phyloP scores from a whole-genome alignment of 2,329 filamentous ascomycete genomes.

The Fonsecaea monophora region DNA sequence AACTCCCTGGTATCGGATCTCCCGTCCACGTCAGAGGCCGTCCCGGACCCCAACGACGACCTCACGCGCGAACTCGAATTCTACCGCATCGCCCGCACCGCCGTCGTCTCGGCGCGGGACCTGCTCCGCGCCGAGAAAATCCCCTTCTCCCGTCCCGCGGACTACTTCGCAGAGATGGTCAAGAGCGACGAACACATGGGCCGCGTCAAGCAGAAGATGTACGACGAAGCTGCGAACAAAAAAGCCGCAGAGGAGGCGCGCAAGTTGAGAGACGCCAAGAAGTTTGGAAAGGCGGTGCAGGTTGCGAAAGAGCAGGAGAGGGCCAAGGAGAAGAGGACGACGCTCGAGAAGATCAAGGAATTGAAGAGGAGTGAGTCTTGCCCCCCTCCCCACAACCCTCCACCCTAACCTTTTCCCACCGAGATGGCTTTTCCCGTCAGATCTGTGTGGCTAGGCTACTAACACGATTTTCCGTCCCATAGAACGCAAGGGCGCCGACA shows the following conservation, averaged over 20 bases:
- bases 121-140: conserved; percentile 81
- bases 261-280: conserved; percentile 93
- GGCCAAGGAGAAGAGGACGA: conserved; percentile 88
- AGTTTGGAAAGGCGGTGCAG: conserved; percentile 98
- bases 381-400: no score
- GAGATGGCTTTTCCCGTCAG: no score
- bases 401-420: neutral
- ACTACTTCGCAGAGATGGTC: conserved; percentile 99
- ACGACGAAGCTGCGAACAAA: conserved; percentile 89
- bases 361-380: conserved; percentile 88
- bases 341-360: conserved; percentile 91
- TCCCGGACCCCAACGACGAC: conserved; percentile 88
- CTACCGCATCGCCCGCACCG: conserved; percentile 85
- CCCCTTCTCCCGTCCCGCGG: conserved; percentile 84
- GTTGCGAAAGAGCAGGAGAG: conserved; percentile 94
- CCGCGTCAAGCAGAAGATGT: conserved; percentile 89
- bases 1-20: conserved; percentile 72
- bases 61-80: conserved; percentile 90
- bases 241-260: conserved; percentile 91
- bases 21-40: conserved; percentile 65
- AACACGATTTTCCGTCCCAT: conserved; percentile 22
- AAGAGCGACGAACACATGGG: conserved; percentile 99
- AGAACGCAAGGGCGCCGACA: conserved; percentile 82
- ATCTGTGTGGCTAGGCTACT: conserved; percentile 1
- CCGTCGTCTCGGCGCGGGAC: conserved; percentile 74